Base-by-base conservation (phyloP, 371 early-diverging fungal species). In the Apophysomyces trapeziformis region DNA sequence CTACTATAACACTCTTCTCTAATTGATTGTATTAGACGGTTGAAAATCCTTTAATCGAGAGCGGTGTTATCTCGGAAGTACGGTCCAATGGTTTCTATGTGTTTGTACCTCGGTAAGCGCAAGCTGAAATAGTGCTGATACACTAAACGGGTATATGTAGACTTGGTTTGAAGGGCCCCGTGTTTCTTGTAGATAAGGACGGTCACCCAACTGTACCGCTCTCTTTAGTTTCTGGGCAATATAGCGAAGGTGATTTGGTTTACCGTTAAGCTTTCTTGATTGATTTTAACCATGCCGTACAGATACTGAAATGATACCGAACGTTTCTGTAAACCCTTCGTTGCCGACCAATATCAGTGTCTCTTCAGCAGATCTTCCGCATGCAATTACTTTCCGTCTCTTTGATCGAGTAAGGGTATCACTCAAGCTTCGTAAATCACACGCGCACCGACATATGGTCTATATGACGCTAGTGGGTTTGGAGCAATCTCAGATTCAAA, bases 11-110 rank as follows among this genome's bases (percentile, higher is more conserved):
- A 26, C 26, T 2, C 32, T 26, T 26, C 2, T 26, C 32, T 26
- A 26, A 26, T 26, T 16, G 9, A 9, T 41, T 44, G 26, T 43
- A 43, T 9, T 71, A 75, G 68, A 79, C 72, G 21, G 35, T 50
- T 11, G 37, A 74, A 37, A 72, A 71, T 7, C 82, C 83, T 6
- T 69, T 90, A 14, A 76, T 88, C 9, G 89, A 85, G 61, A 80
- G 78, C 26, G 92, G 89, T 44, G 82, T 92, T n/a, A 83, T 92
- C 45, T 85, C 89, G 0, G 92, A 92, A 70, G 85, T 92, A n/a
- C 80, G 89, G 44, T 84, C 89, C 2, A 89, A 90, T 56, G 92
- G 91, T 4, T 87, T 92, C 61, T 86, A 85, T 67, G 90, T 90
- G 14, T 90, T 87, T 82, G 85, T 92, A 36, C 90, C 91, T 13